phyloP scores from a whole-genome alignment of 2,329 filamentous ascomycete genomes.

The Trichoderma breve region DNA sequence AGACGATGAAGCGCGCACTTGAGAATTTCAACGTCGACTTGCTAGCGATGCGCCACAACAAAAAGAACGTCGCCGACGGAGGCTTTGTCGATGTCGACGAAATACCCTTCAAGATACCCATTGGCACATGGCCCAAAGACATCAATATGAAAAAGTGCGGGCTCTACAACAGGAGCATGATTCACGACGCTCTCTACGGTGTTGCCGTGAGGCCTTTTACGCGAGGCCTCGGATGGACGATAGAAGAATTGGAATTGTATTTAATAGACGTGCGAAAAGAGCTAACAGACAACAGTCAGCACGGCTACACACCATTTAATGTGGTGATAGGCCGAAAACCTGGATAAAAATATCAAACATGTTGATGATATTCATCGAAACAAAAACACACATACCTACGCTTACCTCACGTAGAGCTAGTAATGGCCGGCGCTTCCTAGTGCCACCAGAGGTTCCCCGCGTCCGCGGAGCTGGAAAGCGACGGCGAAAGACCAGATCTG shows the following conservation, averaged over 20 bases:
- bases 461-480: slow-evolving; percentile 5
- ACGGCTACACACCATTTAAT: slow-evolving; percentile 23
- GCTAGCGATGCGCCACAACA: slow-evolving; percentile 31
- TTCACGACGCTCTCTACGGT: slow-evolving; percentile 34
- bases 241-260: slow-evolving; percentile 35
- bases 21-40: slow-evolving; percentile 33
- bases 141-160: slow-evolving; percentile 45
- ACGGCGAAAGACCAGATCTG: neutral
- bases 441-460: slow-evolving; percentile 3
- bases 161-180: slow-evolving; percentile 32
- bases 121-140: slow-evolving; percentile 49
- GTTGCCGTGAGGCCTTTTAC: slow-evolving; percentile 37
- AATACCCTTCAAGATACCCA: slow-evolving; percentile 43
- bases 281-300: slow-evolving; percentile 28
- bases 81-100: slow-evolving; percentile 43
- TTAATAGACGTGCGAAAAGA: slow-evolving; percentile 35
- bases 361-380: neutral
- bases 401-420: slow-evolving; percentile 4
- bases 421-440: neutral
- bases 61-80: slow-evolving; percentile 31
- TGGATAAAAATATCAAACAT: neutral
- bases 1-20: slow-evolving; percentile 30
- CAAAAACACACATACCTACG: neutral
- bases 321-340: slow-evolving; percentile 25
- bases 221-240: slow-evolving; percentile 34